Evolutionary conservation across 2,329 filamentous ascomycete genomes (phyloP).

Genomic region (Pyrenochaeta sp.): DNA sequence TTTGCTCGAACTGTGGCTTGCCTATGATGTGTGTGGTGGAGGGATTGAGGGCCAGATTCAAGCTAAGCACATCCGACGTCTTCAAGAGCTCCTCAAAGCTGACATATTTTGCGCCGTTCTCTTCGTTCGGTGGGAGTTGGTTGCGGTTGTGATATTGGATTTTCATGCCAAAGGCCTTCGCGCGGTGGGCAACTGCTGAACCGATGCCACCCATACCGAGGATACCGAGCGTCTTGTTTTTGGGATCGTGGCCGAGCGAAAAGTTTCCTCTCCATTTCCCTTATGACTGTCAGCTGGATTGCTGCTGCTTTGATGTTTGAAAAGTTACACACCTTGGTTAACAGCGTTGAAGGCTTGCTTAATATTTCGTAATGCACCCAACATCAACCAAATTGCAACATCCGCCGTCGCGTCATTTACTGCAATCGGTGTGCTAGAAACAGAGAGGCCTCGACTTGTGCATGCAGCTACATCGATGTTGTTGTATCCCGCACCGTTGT

Average conservation of each 20-base stretch:
- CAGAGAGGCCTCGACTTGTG: conserved; percentile 54
- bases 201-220: conserved; percentile 69
- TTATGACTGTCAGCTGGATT: conserved; percentile 16
- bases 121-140: conserved; percentile 46
- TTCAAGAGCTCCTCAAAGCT: conserved; percentile 63
- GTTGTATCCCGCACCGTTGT: conserved; percentile 66
- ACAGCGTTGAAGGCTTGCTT: conserved; percentile 57
- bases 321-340: conserved; percentile 46
- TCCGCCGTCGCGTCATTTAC: conserved; percentile 62
- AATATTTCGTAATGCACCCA: conserved; percentile 60
- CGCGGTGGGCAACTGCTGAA: conserved; percentile 56
- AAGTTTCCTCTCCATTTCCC: conserved; percentile 56
- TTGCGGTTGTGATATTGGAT: conserved; percentile 66
- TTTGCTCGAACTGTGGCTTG: conserved; percentile 58
- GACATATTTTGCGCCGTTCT: conserved; percentile 60
- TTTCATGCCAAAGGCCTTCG: conserved; percentile 63
- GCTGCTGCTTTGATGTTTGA: conserved; percentile 10
- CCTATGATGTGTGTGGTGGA: conserved; percentile 62
- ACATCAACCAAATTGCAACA: conserved; percentile 59
- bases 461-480: conserved; percentile 65
- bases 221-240: conserved; percentile 62
- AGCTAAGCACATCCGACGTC: conserved; percentile 62
- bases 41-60: conserved; percentile 61
- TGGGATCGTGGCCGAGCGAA: conserved; percentile 60
- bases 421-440: conserved; percentile 57